Base-by-base conservation (phyloP, 2,329 filamentous ascomycete species). In the Trichoderma asperellum region DNA sequence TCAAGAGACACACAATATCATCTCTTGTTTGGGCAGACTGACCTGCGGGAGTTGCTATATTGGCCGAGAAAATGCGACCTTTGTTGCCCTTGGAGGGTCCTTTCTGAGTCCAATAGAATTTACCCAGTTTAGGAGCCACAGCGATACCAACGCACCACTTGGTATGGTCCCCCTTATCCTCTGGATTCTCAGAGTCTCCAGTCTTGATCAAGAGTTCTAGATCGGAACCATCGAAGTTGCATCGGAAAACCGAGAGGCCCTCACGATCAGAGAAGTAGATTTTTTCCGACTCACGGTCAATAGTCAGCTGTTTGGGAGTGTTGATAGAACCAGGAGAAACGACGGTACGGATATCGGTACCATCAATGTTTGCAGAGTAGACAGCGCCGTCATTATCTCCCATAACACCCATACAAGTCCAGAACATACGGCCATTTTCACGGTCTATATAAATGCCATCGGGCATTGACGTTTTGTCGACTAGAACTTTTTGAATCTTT, bases 51-150 rank as follows among this genome's bases (percentile, higher is more conserved):
- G 68, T 79, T 0, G 81, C 74, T 0, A 88, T 77, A 18, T 77
- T 74, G 0, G 87, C 86, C 5, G 80, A 77, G 74, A 86, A 86
- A 55, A 90, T 87, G 4, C 83, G 80, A 0, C 88, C 88, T 52
- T 81, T 74, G 1, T 76, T 77, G 0, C 79, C 81, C 74, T 89
- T 89, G 3, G 82, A 81, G 0, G 80, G 77, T 0, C 88, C 87
- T 73, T 89, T 89, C 63, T 89, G 87, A 0, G 84, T 86, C 87
- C 87, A 90, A 79, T 85, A 89, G 57, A 89, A 79, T 53, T 82
- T 81, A 16, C 81, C 80, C 0, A 77, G 76, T 0, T 75, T 70
- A 0, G 77, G 76, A 3, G 82, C 81, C 0, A 89, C 79, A 0
- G 83, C 76, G 49, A 90, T 81, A 1, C 88, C 87, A 10, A 89